Conservation (phyloP, 169 alveolate species). For the Plasmodium malariae region DNA sequence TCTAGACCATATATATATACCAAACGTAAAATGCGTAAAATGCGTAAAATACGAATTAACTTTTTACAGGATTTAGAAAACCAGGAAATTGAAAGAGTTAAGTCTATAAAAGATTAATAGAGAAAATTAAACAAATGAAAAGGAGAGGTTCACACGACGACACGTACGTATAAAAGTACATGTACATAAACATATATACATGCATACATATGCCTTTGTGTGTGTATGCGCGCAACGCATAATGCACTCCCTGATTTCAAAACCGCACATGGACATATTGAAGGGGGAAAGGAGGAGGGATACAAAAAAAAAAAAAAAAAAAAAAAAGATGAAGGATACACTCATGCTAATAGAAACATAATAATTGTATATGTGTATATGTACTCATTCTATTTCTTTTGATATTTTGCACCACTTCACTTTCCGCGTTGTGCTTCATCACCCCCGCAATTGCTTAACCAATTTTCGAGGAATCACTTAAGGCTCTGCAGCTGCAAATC, state of each 20-base stretch:
- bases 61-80: slow-evolving; percentile 65
- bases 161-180: not conserved
- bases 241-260: no score
- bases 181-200: not conserved
- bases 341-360: not conserved
- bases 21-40: not conserved
- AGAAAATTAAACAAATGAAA: not conserved
- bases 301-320: not conserved
- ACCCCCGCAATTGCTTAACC: not conserved
- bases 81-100: slow-evolving; percentile 58
- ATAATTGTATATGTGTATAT: slow-evolving; percentile 1
- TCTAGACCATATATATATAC: not conserved
- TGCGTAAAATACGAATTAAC: not conserved
- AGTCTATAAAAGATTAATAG: slow-evolving; percentile 34
- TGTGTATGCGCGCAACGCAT: no score
- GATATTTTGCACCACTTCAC: not conserved
- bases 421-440: not conserved
- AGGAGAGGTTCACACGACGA: not conserved
- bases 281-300: not conserved
- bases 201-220: no score
- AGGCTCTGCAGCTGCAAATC: slow-evolving; percentile 30
- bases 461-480: not conserved
- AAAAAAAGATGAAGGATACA: not conserved
- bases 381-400: not conserved
- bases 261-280: no score